Conservation (phyloP, 106 monocot genomes). For the Dioscorea dumetorum region DNA sequence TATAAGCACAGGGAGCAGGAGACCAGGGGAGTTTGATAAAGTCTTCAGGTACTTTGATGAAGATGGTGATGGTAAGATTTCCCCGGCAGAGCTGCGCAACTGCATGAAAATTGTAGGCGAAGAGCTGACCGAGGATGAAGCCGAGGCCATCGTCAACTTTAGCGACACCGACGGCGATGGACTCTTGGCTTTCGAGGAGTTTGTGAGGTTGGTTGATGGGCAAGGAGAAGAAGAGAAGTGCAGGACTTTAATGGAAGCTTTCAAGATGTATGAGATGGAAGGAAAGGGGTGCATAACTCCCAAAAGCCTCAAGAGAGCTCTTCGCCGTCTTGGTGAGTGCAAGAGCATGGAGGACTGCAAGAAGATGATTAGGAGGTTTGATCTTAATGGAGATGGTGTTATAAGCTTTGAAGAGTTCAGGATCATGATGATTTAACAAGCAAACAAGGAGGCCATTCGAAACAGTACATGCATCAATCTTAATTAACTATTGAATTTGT, state of each 20-base stretch:
- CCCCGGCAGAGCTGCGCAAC: conserved; percentile 29
- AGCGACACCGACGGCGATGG: conserved; percentile 37
- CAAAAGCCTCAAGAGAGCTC: conserved; percentile 16
- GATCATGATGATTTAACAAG: conserved; percentile 18
- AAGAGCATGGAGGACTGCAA: conserved; percentile 20
- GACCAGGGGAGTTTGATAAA: neutral
- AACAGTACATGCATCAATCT: too few relatives aligned
- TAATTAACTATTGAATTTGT: too few relatives aligned
- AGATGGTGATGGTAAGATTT: conserved; percentile 48
- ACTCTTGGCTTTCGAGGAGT: conserved; percentile 28
- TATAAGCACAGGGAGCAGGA: neutral
- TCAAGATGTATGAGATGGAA: conserved; percentile 21
- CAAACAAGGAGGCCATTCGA: too few relatives aligned
- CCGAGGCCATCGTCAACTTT: conserved; percentile 22
- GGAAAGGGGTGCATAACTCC: conserved; percentile 19
- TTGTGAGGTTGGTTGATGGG: conserved; percentile 23
- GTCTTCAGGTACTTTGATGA: conserved; percentile 34
- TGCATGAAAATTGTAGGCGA: conserved; percentile 19
- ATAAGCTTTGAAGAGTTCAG: conserved; percentile 27
- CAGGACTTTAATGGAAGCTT: conserved; percentile 25
- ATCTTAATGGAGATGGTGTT: conserved; percentile 29
- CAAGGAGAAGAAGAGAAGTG: conserved; percentile 24
- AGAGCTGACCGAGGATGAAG: conserved; percentile 32
- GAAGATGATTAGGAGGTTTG: conserved; percentile 25
- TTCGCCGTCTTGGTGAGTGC: conserved; percentile 12